Base-by-base conservation (phyloP, 306 rosid species). In the Astragalus membranaceus region DNA sequence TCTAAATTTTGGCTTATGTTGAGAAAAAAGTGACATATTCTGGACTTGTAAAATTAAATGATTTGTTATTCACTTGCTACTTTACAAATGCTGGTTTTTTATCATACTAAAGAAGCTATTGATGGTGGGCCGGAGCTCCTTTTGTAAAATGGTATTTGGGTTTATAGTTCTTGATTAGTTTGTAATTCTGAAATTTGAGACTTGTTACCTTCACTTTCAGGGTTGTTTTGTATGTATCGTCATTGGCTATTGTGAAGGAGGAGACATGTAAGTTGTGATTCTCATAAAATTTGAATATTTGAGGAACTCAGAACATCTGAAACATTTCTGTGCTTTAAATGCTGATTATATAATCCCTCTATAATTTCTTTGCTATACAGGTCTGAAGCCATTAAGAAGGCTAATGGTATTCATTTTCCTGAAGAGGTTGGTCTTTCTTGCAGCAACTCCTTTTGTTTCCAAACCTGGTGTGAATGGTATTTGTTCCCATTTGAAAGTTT, bases 141-240 rank as follows among this genome's bases (percentile, higher is more conserved):
- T 39, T 60, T 39, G 23, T 46, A 50, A 32, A 52, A 20, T 33
- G 37, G 29, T 20, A 43, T 68, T 9, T 65, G 52, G 39, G 12
- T 48, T 29, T 60, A 20, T 67, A 29, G 29, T 26, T 69, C 20
- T 52, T 71, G 56, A 62, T 79, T 57, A 56, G 12, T 51, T 73
- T 56, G 44, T 64, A 71, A 6, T 44, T 74, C 42, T 70, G 64
- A 60, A 53, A 74, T 72, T 81, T 47, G 43, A 29, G 6, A 55
- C 53, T 69, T 69, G 71, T 23, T 77, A 41, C 35, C 41, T 70
- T 78, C 62, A 49, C 23, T 70, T 70, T 30, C 92, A 94, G 99
- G 99, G 99, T 78, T 94, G 97, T 78, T 94, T 87, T 74, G 99
- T 94, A 30, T 94, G 99, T 84, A 94, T 94, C 48, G 73, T 94